Conservation (phyloP, 2,329 filamentous ascomycete genomes). For the Sporothrix curviconia region DNA sequence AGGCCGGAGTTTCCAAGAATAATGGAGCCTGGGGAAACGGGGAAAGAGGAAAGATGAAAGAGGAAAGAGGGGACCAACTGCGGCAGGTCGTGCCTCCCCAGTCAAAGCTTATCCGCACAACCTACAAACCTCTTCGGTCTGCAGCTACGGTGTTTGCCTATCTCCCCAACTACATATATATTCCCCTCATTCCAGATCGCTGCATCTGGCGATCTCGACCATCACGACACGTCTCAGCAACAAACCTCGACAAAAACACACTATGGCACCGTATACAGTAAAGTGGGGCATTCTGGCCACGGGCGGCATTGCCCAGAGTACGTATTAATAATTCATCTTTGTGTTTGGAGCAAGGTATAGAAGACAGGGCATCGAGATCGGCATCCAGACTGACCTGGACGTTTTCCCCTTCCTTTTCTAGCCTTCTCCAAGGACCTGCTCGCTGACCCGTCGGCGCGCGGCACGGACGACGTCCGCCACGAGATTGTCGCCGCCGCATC, state of each 20-base stretch:
- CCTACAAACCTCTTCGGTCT: no score
- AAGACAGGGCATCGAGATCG: no score
- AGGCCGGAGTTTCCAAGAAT: no score
- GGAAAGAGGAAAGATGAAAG: background rate
- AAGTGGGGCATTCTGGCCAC: conserved; percentile 58
- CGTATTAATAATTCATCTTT: conserved; percentile 27
- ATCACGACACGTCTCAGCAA: background rate
- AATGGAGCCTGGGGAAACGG: background rate
- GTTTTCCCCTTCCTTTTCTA: background rate
- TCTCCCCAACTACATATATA: background rate
- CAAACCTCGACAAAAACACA: conserved; percentile 17
- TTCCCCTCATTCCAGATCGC: background rate
- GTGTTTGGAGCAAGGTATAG: no score
- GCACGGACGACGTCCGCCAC: conserved; percentile 67
- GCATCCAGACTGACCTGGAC: no score
- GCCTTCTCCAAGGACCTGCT: conserved; percentile 73
- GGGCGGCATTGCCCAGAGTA: conserved; percentile 52
- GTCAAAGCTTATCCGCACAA: no score
- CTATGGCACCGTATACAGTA: conserved; percentile 37
- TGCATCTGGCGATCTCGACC: background rate
- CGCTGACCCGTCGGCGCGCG: conserved; percentile 62
- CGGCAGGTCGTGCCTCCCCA: no score
- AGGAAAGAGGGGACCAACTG: no score
- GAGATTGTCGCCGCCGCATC: conserved; percentile 74
- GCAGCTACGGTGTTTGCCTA: no score